phyloP scores from a whole-genome alignment of 2,329 filamentous ascomycete genomes.

The Chrysoporthe austroafricana region DNA sequence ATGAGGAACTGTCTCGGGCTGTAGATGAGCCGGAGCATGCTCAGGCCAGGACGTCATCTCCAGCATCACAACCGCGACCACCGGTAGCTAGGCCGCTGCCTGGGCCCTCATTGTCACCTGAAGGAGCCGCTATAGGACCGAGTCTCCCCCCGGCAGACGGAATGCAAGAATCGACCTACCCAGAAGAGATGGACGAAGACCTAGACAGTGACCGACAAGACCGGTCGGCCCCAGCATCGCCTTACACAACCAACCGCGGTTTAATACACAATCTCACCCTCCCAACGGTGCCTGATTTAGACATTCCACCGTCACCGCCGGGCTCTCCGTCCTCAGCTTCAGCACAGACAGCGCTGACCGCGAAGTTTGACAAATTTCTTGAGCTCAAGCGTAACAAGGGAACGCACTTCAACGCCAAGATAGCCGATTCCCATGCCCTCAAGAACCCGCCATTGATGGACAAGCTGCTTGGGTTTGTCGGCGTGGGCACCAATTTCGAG shows the following conservation, averaged over 20 bases:
- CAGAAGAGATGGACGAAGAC: slow-evolving; percentile 21
- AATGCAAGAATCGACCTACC: slow-evolving; percentile 29
- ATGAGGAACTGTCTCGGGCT: not conserved
- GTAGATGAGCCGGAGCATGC: not conserved
- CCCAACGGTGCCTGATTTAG: slow-evolving; percentile 70
- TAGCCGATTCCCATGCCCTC: slow-evolving; percentile 68
- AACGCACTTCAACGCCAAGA: slow-evolving; percentile 76
- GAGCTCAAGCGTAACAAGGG: slow-evolving; percentile 72
- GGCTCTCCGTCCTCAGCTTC: slow-evolving; percentile 37
- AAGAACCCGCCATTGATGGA: slow-evolving; percentile 74
- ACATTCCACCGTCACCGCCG: slow-evolving; percentile 74
- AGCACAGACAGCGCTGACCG: slow-evolving; percentile 47
- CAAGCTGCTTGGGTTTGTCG: slow-evolving; percentile 73
- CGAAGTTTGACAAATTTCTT: slow-evolving; percentile 75
- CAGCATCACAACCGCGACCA: slow-evolving; percentile 12
- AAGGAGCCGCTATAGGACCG: slow-evolving; percentile 25
- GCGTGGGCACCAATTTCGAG: slow-evolving; percentile 42
- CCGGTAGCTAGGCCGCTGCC: not conserved
- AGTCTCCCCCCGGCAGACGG: slow-evolving; percentile 25
- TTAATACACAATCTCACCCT: slow-evolving; percentile 74
- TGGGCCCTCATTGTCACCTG: slow-evolving; percentile 12
- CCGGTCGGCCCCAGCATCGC: slow-evolving; percentile 50
- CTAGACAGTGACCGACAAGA: not conserved
- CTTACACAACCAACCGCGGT: slow-evolving; percentile 68
- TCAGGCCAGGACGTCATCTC: not conserved